Evolutionary conservation across 2,329 filamentous ascomycete species (phyloP).

Genomic region (Tolypocladium album): DNA sequence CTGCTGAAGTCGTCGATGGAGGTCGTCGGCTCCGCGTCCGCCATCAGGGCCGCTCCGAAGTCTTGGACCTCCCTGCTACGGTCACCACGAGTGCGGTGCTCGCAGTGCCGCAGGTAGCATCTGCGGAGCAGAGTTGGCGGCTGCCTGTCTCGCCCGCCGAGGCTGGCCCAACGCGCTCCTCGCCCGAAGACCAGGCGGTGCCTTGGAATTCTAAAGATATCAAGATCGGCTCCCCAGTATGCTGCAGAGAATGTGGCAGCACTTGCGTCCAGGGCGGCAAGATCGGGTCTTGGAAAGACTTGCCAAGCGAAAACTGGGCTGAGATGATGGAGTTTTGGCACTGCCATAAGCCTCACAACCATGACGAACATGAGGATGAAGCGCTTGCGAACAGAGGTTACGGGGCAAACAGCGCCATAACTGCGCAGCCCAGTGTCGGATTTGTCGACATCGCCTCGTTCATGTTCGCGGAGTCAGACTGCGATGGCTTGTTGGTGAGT

Average conservation of each 20-base stretch:
- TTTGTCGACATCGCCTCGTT: constrained; percentile 77
- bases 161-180: constrained; percentile 13
- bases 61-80: constrained; percentile 31
- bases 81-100: constrained; percentile 23
- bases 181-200: constrained; percentile 26
- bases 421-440: constrained; percentile 54
- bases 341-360: constrained; percentile 79
- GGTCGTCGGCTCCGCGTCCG: constrained; percentile 34
- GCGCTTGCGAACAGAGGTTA: constrained; percentile 60
- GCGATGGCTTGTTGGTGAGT: constrained; percentile 31
- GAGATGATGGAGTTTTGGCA: constrained; percentile 99
- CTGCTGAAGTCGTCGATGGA: constrained; percentile 30
- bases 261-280: constrained; percentile 24
- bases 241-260: constrained; percentile 28
- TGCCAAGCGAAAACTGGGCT: constrained; percentile 95
- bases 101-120: constrained; percentile 22
- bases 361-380: constrained; percentile 33
- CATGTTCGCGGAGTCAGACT: constrained; percentile 59
- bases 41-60: constrained; percentile 28
- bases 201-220: constrained; percentile 49
- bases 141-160: constrained; percentile 28
- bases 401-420: constrained; percentile 66
- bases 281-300: constrained; percentile 67
- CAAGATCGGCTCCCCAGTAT: constrained; percentile 25
- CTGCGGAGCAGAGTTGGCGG: constrained; percentile 38